A percentile compares a stretch with the other conserved stretches of the same genome.
Conservation (phyloP, 495 filamentous ascomycete genomes). For the Elaphomyces granulatus region DNA sequence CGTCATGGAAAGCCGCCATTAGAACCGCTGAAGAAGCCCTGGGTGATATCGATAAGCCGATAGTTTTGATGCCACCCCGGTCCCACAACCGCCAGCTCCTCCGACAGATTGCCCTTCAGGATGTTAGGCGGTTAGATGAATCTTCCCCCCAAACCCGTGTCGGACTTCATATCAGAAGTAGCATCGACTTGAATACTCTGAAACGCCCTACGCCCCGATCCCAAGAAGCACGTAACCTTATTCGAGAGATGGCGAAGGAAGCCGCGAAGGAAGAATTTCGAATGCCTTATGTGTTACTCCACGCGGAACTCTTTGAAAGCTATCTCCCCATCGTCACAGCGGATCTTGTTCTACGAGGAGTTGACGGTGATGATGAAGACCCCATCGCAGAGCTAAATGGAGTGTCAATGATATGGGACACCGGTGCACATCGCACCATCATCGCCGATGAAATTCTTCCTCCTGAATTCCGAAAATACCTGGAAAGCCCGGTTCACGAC, state of each 20-base stretch:
- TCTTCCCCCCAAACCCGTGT: background rate
- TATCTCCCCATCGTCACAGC: conserved; percentile 1
- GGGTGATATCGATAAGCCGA: conserved; percentile 4
- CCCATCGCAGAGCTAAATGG: background rate
- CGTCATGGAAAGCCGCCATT: conserved; percentile 6
- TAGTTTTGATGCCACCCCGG: conserved; percentile 5
- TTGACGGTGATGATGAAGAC: background rate
- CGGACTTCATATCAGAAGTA: background rate
- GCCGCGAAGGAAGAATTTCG: background rate
- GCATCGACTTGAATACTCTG: background rate
- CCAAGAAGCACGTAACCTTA: background rate
- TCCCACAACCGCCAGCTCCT: conserved; percentile 3
- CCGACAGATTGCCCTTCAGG: conserved; percentile 3
- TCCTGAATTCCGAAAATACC: conserved; percentile 4
- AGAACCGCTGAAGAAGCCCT: conserved; percentile 3
- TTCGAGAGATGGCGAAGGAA: conserved; percentile 2
- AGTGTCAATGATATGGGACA: conserved; percentile 8
- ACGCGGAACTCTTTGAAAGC: background rate
- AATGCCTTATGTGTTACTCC: background rate
- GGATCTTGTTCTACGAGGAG: background rate
- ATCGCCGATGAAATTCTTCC: conserved; percentile 8
- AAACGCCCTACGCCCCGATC: background rate
- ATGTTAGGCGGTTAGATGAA: background rate
- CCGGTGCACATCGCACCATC: conserved; percentile 5
- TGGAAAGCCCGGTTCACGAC: conserved; percentile 5